Evolutionary conservation across 2,329 filamentous ascomycete genomes (phyloP).

Genomic region (Alternaria metachromatica): DNA sequence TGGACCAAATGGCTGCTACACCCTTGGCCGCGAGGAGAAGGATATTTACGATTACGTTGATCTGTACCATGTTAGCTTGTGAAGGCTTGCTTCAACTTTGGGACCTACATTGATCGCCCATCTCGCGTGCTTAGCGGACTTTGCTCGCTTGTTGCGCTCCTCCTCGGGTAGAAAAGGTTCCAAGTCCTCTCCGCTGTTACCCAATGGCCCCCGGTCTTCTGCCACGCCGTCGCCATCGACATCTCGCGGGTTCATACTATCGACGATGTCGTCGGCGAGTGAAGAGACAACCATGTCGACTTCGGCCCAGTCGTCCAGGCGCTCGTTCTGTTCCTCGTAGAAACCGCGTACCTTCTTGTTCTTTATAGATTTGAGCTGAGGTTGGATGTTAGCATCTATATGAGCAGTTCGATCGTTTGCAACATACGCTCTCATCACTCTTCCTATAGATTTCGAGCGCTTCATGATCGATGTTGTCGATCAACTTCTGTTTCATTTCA

Average conservation of each 20-base stretch:
- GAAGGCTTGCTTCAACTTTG: neutral
- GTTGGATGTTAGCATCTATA: neutral
- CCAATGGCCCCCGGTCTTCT: conserved; percentile 60
- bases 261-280: conserved; percentile 65
- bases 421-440: conserved; percentile 55
- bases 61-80: conserved; percentile 36
- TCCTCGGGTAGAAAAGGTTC: conserved; percentile 63
- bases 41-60: conserved; percentile 67
- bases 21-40: conserved; percentile 63
- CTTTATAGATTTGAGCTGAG: conserved; percentile 58
- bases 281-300: conserved; percentile 64
- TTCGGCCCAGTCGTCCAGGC: conserved; percentile 65
- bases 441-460: conserved; percentile 59
- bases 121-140: conserved; percentile 57
- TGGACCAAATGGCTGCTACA: conserved; percentile 61
- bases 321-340: conserved; percentile 62
- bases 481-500: conserved; percentile 58
- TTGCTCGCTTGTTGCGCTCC: conserved; percentile 57
- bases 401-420: neutral
- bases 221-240: conserved; percentile 63
- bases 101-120: conserved; percentile 62
- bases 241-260: conserved; percentile 64
- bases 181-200: conserved; percentile 58
- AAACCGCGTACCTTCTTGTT: conserved; percentile 60
- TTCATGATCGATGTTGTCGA: conserved; percentile 55